A percentile compares a stretch with the other conserved stretches of the same genome.
phyloP scores from a whole-genome alignment of 805 yeast genomes.

The Candida xiaguanensis region DNA sequence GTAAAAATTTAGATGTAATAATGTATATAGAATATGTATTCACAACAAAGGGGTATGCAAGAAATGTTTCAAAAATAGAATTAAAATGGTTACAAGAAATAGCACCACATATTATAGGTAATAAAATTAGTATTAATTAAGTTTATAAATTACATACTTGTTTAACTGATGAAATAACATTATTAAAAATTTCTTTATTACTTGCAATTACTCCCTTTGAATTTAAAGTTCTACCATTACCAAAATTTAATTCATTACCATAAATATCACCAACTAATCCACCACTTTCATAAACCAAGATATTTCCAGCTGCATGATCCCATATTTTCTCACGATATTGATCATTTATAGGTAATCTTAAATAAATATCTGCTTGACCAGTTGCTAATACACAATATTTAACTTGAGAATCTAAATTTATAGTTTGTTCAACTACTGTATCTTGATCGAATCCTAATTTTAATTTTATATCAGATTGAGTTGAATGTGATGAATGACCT shows the following conservation, averaged over 20 bases:
- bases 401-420: constrained; percentile 92
- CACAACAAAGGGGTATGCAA: constrained; percentile 89
- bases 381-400: constrained; percentile 88
- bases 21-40: constrained; percentile 94
- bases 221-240: constrained; percentile 73
- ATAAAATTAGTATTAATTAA: constrained; percentile 22
- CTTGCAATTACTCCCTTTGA: constrained; percentile 96
- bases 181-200: constrained; percentile 41
- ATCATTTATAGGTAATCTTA: constrained; percentile 77
- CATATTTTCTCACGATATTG: constrained; percentile 90
- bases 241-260: constrained; percentile 74
- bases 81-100: constrained; percentile 82
- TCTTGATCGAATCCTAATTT: constrained; percentile 42
- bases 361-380: constrained; percentile 89
- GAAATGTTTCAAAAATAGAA: constrained; percentile 80
- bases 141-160: constrained; percentile 22
- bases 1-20: constrained; percentile 75
- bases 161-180: constrained; percentile 48
- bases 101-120: constrained; percentile 58
- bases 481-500: constrained; percentile 88
- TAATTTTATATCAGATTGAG: constrained; percentile 72
- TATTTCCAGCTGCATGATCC: constrained; percentile 98
- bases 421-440: constrained; percentile 57
- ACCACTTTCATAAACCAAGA: constrained; percentile 84
- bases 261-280: constrained; percentile 84